Base-by-base conservation (phyloP, 2,329 filamentous ascomycete genomes). In the Trichoderma endophyticum region DNA sequence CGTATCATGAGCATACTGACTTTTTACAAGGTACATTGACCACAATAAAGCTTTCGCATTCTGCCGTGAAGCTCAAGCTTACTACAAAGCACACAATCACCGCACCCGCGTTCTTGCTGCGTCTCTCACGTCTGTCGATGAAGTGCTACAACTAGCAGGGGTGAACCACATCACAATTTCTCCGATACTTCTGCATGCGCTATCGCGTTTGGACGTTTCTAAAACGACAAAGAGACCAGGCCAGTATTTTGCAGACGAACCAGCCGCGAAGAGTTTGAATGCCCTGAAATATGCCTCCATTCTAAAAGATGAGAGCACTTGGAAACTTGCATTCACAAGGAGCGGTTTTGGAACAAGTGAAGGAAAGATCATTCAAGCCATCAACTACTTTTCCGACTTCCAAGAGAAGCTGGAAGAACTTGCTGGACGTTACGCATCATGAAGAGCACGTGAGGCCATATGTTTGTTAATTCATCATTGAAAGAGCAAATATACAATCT, bases 161-260 rank as follows among this genome's bases (percentile, higher is more conserved):
- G 85, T 86, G 1, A 81, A 89, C 48, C 86, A 89, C 76, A 86
- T 91, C 26, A 91, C 89, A 0, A 83, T 92, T 43, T 83, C 88
- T 0, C 88, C 89, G 0, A 80, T 79, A 1, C 78, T 91, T 2
- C 80, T 91, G 30, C 78, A 78, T 9, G 80, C 84, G 39, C 81
- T 89, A n/a, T 80, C 83, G 0, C 78, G 80, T 14, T 81, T 82
- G 14, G 76, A 81, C 0, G 75, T 78, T 6, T 77, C 80, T 4
- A 81, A 6, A 28, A 24, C 15, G 21, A 8, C 24, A 11, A 56
- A 26, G 9, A 18, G n/a, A 28, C 24, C 57, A 1, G 64, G 64
- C 12, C 21, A 43, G 18, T 67, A 67, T 21, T 67, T 67, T 56
- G 32, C n/a, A 14, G 32, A 39, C 6, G 21, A 36, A 39, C 8